These are phyloP conservation scores for Buddleja alternifolia DNA, from an alignment of 257 asterid genomes.

Conservation along the genomic window DNA sequence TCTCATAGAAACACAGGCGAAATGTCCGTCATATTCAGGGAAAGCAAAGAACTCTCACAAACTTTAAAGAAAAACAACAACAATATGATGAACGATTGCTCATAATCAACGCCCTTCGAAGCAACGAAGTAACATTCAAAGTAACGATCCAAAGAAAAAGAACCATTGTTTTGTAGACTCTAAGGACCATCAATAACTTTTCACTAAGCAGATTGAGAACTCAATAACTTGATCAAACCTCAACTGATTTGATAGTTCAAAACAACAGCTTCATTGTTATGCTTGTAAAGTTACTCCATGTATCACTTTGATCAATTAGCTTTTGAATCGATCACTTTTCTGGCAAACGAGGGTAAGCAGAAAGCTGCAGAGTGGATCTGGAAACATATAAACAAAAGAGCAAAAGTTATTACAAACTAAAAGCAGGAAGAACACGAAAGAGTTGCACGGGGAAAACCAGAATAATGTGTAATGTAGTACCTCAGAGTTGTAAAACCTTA, in stretches of 20 bases:
- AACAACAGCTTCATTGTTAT: slow-evolving; percentile 22
- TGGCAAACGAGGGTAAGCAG: slow-evolving; percentile 92
- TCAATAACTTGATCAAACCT: background rate
- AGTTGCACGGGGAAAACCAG: background rate
- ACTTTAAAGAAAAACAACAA: background rate
- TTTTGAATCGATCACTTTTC: slow-evolving; percentile 75
- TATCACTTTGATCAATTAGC: slow-evolving; percentile 36
- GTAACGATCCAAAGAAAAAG: background rate
- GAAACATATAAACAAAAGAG: background rate
- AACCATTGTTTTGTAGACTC: background rate
- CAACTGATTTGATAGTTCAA: background rate
- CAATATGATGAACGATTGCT: background rate
- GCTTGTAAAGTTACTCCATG: background rate
- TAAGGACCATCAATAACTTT: background rate
- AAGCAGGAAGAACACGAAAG: background rate
- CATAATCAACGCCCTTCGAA: background rate
- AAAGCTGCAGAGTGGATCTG: slow-evolving; percentile 96
- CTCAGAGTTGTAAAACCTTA: slow-evolving; percentile 85
- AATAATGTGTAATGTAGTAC: slow-evolving; percentile 31
- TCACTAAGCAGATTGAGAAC: background rate
- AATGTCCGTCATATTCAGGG: background rate
- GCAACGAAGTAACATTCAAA: background rate
- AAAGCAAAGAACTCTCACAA: background rate
- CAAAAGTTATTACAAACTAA: background rate
- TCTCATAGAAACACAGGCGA: background rate